Evolutionary conservation across 2,329 filamentous ascomycete genomes (phyloP).

Genomic region (Cercospora sesami): DNA sequence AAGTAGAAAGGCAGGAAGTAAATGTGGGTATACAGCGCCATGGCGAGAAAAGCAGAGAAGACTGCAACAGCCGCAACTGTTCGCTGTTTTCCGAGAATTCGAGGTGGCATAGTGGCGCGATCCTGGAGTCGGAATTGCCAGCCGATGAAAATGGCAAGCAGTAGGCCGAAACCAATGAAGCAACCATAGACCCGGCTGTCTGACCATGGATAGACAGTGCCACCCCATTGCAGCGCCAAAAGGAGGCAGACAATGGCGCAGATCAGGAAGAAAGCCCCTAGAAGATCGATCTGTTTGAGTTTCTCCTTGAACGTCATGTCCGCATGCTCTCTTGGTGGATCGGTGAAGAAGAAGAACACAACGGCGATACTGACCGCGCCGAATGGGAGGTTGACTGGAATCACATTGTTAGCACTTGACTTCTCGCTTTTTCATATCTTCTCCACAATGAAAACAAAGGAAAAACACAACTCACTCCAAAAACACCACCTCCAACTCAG

Average conservation of each 20-base stretch:
- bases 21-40: slow-evolving; percentile 41
- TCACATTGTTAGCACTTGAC: slow-evolving; percentile 16
- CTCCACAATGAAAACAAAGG: background rate
- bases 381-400: slow-evolving; percentile 42
- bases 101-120: slow-evolving; percentile 30
- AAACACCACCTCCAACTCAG: slow-evolving; percentile 40
- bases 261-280: slow-evolving; percentile 48
- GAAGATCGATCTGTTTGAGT: slow-evolving; percentile 52
- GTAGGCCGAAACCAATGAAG: slow-evolving; percentile 40
- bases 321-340: slow-evolving; percentile 18
- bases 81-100: slow-evolving; percentile 33
- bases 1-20: slow-evolving; percentile 35
- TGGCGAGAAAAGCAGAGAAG: slow-evolving; percentile 41
- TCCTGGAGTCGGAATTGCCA: slow-evolving; percentile 24
- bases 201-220: slow-evolving; percentile 43
- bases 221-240: slow-evolving; percentile 51
- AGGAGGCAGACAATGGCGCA: slow-evolving; percentile 41
- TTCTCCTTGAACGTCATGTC: slow-evolving; percentile 43
- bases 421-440: background rate
- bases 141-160: slow-evolving; percentile 43
- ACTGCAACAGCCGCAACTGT: slow-evolving; percentile 39
- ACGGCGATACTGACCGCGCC: slow-evolving; percentile 40
- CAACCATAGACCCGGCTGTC: slow-evolving; percentile 29
- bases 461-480: background rate
- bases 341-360: slow-evolving; percentile 38